phyloP scores from a whole-genome alignment of 768 basidiomycete species.

The Favolaschia claudopus region DNA sequence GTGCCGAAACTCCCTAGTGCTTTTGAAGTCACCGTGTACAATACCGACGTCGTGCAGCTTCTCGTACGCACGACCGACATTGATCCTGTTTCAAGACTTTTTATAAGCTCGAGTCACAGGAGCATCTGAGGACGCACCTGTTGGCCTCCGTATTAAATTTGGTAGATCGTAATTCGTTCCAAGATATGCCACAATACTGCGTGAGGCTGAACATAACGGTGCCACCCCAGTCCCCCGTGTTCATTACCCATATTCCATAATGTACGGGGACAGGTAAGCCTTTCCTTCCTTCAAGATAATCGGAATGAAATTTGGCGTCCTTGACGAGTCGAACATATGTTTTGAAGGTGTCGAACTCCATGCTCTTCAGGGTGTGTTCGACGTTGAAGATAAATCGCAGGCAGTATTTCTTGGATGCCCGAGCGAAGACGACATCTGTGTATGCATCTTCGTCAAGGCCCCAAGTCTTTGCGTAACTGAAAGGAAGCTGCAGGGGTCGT shows the following conservation, averaged over 20 bases:
- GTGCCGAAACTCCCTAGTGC: not conserved
- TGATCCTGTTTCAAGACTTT: not conserved
- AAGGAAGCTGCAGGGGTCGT: not conserved
- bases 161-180: slow-evolving; percentile 1
- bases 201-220: slow-evolving; percentile 12
- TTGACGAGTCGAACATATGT: not conserved
- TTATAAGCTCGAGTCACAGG: not conserved
- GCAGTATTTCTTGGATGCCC: not conserved
- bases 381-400: slow-evolving; percentile 12
- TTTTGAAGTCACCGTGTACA: not conserved
- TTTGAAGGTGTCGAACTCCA: not conserved
- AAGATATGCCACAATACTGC: slow-evolving; percentile 8
- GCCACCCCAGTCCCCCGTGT: slow-evolving; percentile 13
- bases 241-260: slow-evolving; percentile 16
- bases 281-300: not conserved
- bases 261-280: not conserved
- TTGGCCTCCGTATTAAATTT: slow-evolving; percentile 2
- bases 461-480: not conserved
- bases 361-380: not conserved
- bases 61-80: slow-evolving; percentile 15
- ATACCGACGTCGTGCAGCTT: slow-evolving; percentile 2
- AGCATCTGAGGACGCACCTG: not conserved
- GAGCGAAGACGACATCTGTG: not conserved
- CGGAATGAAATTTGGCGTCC: slow-evolving; percentile 15
- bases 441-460: not conserved